Percentiles rank a stretch among this genome's conserved stretches.
These are phyloP conservation scores for Mortierella sp. DNA, from an alignment of 371 early-diverging fungal genomes.

Conservation along the genomic window DNA sequence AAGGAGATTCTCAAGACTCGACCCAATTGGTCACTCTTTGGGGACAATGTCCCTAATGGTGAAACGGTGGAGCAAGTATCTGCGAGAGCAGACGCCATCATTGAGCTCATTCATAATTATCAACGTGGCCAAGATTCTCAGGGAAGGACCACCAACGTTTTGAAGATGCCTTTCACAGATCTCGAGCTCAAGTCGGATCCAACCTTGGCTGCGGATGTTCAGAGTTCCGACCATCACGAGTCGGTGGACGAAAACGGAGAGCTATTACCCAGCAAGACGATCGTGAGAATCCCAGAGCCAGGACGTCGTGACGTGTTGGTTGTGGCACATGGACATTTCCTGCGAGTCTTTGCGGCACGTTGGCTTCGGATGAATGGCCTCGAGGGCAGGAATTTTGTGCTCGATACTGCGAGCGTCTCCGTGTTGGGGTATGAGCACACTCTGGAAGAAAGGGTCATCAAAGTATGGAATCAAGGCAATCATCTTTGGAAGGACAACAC, in stretches of 20 bases:
- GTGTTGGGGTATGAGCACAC: slow-evolving; percentile 55
- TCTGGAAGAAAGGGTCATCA: slow-evolving; percentile 48
- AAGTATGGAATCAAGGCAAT: slow-evolving; percentile 50
- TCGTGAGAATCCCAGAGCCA: slow-evolving; percentile 23
- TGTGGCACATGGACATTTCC: slow-evolving; percentile 54
- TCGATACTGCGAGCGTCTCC: slow-evolving; percentile 55
- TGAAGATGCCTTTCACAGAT: slow-evolving; percentile 30
- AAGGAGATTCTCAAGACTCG: slow-evolving; percentile 53
- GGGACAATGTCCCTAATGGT: slow-evolving; percentile 53
- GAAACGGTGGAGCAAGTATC: slow-evolving; percentile 55
- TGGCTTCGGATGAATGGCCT: slow-evolving; percentile 49
- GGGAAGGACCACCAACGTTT: slow-evolving; percentile 9
- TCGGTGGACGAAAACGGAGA: background rate
- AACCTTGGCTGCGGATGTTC: background rate
- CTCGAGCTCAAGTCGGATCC: slow-evolving; percentile 11
- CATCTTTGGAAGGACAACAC: slow-evolving; percentile 47
- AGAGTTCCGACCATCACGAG: background rate
- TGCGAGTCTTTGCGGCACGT: slow-evolving; percentile 51
- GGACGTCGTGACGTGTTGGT: slow-evolving; percentile 47
- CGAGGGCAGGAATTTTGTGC: slow-evolving; percentile 41
- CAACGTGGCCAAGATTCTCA: slow-evolving; percentile 46
- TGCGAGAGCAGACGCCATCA: slow-evolving; percentile 50
- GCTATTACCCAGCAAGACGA: slow-evolving; percentile 2
- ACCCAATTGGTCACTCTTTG: slow-evolving; percentile 50
- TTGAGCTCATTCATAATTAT: slow-evolving; percentile 47